Evolutionary conservation across 78 protist genomes (phyloP), one percentile per base, ranked within the genome.

Genomic region (Dictyostelium firmibasis): DNA sequence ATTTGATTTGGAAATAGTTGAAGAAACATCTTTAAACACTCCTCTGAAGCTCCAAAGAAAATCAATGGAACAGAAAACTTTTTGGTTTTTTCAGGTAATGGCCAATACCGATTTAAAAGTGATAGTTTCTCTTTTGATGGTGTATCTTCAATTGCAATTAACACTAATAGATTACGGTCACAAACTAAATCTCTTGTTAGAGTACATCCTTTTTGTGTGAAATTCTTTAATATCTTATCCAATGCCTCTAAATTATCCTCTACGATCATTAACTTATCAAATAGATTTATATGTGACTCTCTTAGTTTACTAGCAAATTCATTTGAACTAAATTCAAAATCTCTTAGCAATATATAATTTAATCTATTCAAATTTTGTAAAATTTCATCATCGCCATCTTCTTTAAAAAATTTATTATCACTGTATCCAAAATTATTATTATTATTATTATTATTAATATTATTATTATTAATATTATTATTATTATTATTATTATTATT

Each of bases 331-430:
- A 67, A 67, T 10, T 67, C 75, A 27, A 67, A 67, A 67, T 67
- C 75, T 27, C 75, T 67, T 25, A 67, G 10, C 10, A 67, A 67
- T 11, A 67, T 27, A 67, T 67, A 67, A 67, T 67, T 67, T 27
- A 67, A 67, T 27, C 75, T 67, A 67, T 67, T 67, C 27, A 67
- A 67, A 67, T 67, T 67, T 67, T 67, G 75, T 27, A 67, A 27
- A 67, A 67, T 67, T 67, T 67, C 75, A 6, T 67, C 75, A 67
- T 67, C 75, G 27, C 75, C 75, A 27, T 67, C 75, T 67, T 67
- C 75, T 67, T 20, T 53, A 3, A 53, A 20, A 57, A 57, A 57
- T 57, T 57, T 20, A 50, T 50, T 50, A 16, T 50, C 62, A 50
- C 16, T 50, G n/a, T n/a, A n/a, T 50, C 16, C 62, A 50, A 14